Evolutionary conservation across 495 filamentous ascomycete genomes (phyloP), one percentile per base, ranked within the genome.

Genomic region (Xeromyces bisporus): DNA sequence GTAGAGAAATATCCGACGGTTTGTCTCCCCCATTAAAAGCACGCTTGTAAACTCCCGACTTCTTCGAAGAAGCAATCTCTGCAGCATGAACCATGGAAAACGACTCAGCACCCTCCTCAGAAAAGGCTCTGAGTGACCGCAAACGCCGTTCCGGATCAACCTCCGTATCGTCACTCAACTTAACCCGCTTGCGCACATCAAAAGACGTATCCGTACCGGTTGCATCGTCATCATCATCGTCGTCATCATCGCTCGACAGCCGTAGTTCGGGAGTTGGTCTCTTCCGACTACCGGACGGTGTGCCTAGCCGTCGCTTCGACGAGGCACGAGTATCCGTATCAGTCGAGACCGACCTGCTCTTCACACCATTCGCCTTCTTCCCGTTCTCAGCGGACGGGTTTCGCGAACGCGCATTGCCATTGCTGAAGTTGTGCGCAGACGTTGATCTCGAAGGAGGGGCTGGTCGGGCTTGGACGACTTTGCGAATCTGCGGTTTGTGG

Each of bases 11-110:
- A 30, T 73, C 58, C 28, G 53, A 47, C 14, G 58, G 49, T 17
- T 65, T 59, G 25, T 60, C 66, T 23, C 58, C 57, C 3, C 62
- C 44, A 3, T 50, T 54, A 44, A 67, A 67, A 1, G 56, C 55
- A 17, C 52, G 46, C 29, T 55, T 58, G 27, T 62, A 72, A 26
- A 60, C 61, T 10, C 56, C 52, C 7, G 55, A 39, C 35, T 63
- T 64, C 26, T 58, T 37, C 1, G 48, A 27, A 47, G 66, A 56
- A 13, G 74, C 73, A 28, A 83, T 71, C 33, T 80, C 71, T 12
- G 64, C 65, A 0, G 77, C 77, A 45, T 86, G 79, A 23, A 81
- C 68, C 58, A 72, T 67, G 14, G 48, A 44, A 26, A 67, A 64
- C 6, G 65, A 51, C 28, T 54, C 55, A 21, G 53, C 41, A 28